Evolutionary conservation across 75 land plant species (phyloP).

Genomic region (Azolla pinnata): DNA sequence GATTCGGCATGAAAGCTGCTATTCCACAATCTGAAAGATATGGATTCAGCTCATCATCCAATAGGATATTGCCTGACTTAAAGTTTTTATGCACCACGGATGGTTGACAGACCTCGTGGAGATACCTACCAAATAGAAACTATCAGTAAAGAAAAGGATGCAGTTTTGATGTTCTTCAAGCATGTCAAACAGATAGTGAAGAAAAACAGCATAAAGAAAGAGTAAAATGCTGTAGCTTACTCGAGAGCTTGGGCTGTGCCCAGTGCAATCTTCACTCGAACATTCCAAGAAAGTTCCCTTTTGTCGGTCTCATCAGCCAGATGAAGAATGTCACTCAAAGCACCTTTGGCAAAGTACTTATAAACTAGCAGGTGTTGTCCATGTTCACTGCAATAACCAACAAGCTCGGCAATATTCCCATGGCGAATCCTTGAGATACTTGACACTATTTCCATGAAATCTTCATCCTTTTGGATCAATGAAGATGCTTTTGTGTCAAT

Average conservation of each 20-base stretch:
- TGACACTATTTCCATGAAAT: constrained; percentile 64
- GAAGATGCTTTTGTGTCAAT: constrained; percentile 49
- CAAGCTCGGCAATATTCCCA: constrained; percentile 65
- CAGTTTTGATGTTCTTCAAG: neutral
- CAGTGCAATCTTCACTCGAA: constrained; percentile 92
- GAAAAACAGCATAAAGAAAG: neutral
- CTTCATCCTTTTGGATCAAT: constrained; percentile 27
- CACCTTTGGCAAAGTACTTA: constrained; percentile 69
- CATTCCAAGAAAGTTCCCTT: constrained; percentile 62
- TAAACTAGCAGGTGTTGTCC: constrained; percentile 73
- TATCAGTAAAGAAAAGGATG: neutral
- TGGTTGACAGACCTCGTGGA: constrained; percentile 86
- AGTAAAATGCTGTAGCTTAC: neutral
- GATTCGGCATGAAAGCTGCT: constrained; percentile 45
- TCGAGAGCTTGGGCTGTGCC: constrained; percentile 53
- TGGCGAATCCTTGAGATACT: constrained; percentile 62
- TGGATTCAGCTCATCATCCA: constrained; percentile 79
- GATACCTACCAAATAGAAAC: constrained; percentile 40
- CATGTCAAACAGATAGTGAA: neutral
- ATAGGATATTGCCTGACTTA: constrained; percentile 79
- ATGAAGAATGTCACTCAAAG: constrained; percentile 73
- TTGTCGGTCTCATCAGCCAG: constrained; percentile 64
- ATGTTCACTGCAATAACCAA: constrained; percentile 85
- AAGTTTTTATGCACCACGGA: constrained; percentile 72
- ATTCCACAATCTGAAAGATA: constrained; percentile 81